Percentiles rank a stretch among this genome's conserved stretches.
Evolutionary conservation across 257 asterid species (phyloP).

Genomic region (Solanum microdontum): DNA sequence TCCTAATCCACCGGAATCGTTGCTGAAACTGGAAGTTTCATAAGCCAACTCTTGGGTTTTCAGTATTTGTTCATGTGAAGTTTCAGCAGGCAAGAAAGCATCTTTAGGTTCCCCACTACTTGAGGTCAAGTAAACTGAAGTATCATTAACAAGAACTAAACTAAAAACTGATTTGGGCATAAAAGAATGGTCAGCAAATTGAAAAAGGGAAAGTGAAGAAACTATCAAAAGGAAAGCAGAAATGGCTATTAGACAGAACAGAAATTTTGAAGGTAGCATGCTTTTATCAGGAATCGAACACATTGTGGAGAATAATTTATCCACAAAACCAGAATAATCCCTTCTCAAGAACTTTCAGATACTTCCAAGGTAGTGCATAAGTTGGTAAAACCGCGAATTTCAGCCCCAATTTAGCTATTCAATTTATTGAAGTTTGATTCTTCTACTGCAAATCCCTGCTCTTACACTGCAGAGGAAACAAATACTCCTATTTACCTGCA

Average conservation of each 20-base stretch:
- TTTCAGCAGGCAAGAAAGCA: slow-evolving; percentile 5
- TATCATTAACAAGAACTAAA: slow-evolving; percentile 16
- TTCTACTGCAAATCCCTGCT: neutral
- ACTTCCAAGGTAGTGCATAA: neutral
- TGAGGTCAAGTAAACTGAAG: slow-evolving; percentile 18
- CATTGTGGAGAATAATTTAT: slow-evolving; percentile 13
- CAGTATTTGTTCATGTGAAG: neutral
- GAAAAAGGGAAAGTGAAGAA: slow-evolving; percentile 41
- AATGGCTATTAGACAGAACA: slow-evolving; percentile 42
- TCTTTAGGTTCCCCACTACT: neutral
- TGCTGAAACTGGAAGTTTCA: neutral
- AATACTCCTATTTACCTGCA: neutral
- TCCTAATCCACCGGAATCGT: slow-evolving; percentile 2
- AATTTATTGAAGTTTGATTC: neutral
- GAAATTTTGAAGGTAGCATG: slow-evolving; percentile 39
- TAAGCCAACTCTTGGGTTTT: slow-evolving; percentile 2
- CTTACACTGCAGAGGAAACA: neutral
- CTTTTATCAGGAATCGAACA: slow-evolving; percentile 39
- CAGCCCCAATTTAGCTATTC: neutral
- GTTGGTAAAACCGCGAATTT: neutral
- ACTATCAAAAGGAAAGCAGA: slow-evolving; percentile 44
- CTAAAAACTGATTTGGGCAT: slow-evolving; percentile 25
- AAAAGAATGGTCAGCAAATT: slow-evolving; percentile 23
- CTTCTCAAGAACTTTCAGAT: neutral
- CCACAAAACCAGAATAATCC: neutral